Base-by-base conservation (phyloP, 106 monocot species). In the Dendrobium nobile region DNA sequence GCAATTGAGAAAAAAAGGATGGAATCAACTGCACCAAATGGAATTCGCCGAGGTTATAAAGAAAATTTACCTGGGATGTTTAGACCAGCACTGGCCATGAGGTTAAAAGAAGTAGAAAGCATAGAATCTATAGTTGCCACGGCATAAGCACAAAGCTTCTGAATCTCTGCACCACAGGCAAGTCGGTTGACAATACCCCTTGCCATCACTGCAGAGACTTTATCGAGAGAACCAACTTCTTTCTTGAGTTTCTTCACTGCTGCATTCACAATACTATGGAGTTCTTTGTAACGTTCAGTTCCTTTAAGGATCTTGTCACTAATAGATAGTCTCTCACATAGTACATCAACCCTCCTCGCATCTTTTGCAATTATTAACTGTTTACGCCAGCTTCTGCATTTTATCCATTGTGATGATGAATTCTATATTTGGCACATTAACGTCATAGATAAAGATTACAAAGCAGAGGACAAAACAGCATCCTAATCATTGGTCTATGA, bases 151-250 rank as follows among this genome's bases (percentile, higher is more conserved):
- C 88, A 89, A 48, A 89, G 81, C 72, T 87, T 85, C 42, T 89
- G 92, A 45, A 92, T 82, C 42, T 92, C 89, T 2, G 89, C 76
- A 24, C 89, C 92, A 77, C 85, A 87, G 44, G 85, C 45, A 37
- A 92, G 92, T 20, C 85, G 78, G 81, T 89, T 92, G 75, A 92
- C 92, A 20, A 87, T 89, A 16, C 89, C 88, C 33, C 89, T 83
- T 40, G 84, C 89, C 85, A 84, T 89, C 74, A 82, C 70, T 59
- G 67, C 33, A 41, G 91, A 84, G 3, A 89, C 81, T 67, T 82
- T 84, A 75, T 87, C 79, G 19, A 87, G 85, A 58, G 89, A 47
- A 18, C 92, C 92, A 33, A 92, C 77, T 82, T 92, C 92, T 70
- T 82, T 85, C 54, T 89, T 85, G 37, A 92, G 85, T 40, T 87